Evolutionary conservation across 192 early-diverging fungal genomes (phyloP).

Genomic region (Coemansia sp.): DNA sequence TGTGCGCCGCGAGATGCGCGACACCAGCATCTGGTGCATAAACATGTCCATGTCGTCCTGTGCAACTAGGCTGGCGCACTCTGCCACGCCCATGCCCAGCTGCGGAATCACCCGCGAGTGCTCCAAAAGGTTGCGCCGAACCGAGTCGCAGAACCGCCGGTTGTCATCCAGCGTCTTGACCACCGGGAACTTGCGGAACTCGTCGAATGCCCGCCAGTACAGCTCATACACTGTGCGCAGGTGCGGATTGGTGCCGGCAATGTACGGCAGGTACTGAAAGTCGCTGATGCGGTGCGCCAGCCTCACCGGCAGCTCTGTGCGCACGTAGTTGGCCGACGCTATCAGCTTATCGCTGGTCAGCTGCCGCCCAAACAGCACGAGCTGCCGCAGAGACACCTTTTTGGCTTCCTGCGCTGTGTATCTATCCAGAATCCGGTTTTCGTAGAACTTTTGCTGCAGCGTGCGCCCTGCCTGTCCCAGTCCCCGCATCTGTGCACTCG

Average conservation of each 20-base stretch:
- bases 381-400: conserved; percentile 85
- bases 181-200: conserved; percentile 63
- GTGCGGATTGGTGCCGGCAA: conserved; percentile 91
- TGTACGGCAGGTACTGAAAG: conserved; percentile 91
- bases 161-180: conserved; percentile 85
- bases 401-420: conserved; percentile 76
- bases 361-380: conserved; percentile 86
- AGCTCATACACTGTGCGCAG: conserved; percentile 80
- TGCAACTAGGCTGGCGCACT: conserved; percentile 70
- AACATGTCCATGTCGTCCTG: conserved; percentile 73
- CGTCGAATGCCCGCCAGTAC: conserved; percentile 94
- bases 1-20: conserved; percentile 85
- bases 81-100: conserved; percentile 82
- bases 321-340: conserved; percentile 86
- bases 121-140: conserved; percentile 71
- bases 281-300: conserved; percentile 90
- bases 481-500: not conserved
- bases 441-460: conserved; percentile 79
- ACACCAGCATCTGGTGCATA: conserved; percentile 86
- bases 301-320: conserved; percentile 83
- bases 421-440: conserved; percentile 83
- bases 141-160: conserved; percentile 69
- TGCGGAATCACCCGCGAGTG: conserved; percentile 87
- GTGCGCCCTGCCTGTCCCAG: conserved; percentile 18
- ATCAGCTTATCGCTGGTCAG: conserved; percentile 81